These are phyloP conservation scores for Mycena leptocephala DNA, from an alignment of 768 basidiomycete species.

Conservation along the genomic window DNA sequence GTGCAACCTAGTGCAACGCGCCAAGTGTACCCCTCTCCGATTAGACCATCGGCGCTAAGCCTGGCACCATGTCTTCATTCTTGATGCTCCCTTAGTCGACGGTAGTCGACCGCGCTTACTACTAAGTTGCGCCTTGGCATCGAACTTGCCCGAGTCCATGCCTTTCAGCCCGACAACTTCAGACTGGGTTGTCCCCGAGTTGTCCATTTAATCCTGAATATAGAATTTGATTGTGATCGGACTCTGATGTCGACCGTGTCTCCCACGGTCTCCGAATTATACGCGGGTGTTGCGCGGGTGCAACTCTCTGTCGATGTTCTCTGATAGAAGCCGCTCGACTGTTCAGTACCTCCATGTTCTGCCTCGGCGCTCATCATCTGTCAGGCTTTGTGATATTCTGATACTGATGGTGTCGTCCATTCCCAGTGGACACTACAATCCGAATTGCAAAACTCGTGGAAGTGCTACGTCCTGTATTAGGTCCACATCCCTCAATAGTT, in stretches of 20 bases:
- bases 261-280: not conserved
- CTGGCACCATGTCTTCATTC: too few species aligned
- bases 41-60: too few species aligned
- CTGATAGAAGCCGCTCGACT: not conserved
- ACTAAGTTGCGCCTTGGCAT: too few species aligned
- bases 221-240: not conserved
- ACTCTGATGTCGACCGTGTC: not conserved
- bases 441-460: not conserved
- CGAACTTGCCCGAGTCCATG: too few species aligned
- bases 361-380: not conserved
- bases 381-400: not conserved
- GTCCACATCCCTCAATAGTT: not conserved
- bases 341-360: not conserved
- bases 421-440: not conserved
- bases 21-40: too few species aligned
- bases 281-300: too few species aligned
- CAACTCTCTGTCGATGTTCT: not conserved
- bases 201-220: not conserved
- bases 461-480: not conserved
- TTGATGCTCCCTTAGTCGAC: too few species aligned
- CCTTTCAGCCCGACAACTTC: not conserved
- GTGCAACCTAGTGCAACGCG: too few species aligned
- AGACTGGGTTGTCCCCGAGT: not conserved
- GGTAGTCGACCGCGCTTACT: too few species aligned
- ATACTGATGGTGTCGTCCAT: not conserved